Percentiles rank a stretch among this genome's conserved stretches.
Conservation (phyloP, 177 flowering plant genomes). For the Vitis hybrid region DNA sequence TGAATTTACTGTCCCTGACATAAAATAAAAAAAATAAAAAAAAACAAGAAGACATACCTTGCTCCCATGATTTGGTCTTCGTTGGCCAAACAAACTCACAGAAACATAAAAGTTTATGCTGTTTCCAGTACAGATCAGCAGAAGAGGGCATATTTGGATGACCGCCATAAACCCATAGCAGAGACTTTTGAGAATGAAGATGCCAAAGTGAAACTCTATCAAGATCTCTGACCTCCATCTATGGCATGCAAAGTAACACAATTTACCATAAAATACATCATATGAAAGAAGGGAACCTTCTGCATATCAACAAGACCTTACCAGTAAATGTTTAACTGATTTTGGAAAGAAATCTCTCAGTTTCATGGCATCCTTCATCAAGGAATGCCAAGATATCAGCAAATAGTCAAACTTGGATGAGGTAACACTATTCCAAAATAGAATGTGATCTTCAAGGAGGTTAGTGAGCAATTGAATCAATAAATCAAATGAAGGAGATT, state of each 20-base stretch:
- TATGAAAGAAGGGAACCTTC: neutral
- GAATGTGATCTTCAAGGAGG: constrained; percentile 65
- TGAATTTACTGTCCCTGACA: neutral
- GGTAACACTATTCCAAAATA: constrained; percentile 51
- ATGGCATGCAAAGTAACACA: constrained; percentile 10
- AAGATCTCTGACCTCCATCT: constrained; percentile 46
- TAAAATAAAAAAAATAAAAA: neutral
- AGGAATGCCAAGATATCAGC: constrained; percentile 54
- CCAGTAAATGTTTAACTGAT: constrained; percentile 47
- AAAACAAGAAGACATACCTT: constrained; percentile 30
- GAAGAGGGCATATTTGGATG: constrained; percentile 80
- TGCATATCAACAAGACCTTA: constrained; percentile 20
- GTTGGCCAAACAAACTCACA: constrained; percentile 66
- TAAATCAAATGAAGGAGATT: constrained; percentile 49
- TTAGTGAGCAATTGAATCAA: constrained; percentile 39
- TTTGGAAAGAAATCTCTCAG: constrained; percentile 42
- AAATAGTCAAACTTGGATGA: constrained; percentile 33
- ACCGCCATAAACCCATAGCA: constrained; percentile 88
- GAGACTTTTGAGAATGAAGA: constrained; percentile 47
- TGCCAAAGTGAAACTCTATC: constrained; percentile 24
- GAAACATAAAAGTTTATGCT: constrained; percentile 47
- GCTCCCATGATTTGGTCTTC: constrained; percentile 24
- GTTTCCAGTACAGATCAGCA: constrained; percentile 46
- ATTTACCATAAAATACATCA: neutral
- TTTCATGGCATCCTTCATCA: constrained; percentile 49